A percentile compares a stretch with the other conserved stretches of the same genome.
Conservation (phyloP, 805 yeast species). For the Wickerhamiella australiensis region DNA sequence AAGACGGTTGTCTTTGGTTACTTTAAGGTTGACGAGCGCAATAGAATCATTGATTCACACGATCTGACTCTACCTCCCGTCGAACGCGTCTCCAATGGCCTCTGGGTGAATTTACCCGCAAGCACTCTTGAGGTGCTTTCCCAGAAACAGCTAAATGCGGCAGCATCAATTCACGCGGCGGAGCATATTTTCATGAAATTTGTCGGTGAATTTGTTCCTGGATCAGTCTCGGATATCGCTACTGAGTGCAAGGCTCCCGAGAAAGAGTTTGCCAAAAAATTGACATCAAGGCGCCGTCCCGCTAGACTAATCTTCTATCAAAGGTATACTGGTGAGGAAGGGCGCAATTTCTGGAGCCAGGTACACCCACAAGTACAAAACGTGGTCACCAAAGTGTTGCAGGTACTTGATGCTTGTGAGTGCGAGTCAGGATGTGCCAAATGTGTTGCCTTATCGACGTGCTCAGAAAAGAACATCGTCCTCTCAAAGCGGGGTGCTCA, state of each 20-base stretch:
- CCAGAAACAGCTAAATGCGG: slow-evolving; percentile 48
- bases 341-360: slow-evolving; percentile 64
- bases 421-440: slow-evolving; percentile 60
- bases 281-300: slow-evolving; percentile 64
- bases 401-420: slow-evolving; percentile 49
- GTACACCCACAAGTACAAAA: slow-evolving; percentile 69
- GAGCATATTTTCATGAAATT: slow-evolving; percentile 80
- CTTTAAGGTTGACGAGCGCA: slow-evolving; percentile 67
- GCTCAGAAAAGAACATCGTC: slow-evolving; percentile 72
- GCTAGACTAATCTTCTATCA: slow-evolving; percentile 79
- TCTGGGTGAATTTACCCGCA: slow-evolving; percentile 81
- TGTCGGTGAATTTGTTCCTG: slow-evolving; percentile 58
- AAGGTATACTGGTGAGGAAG: slow-evolving; percentile 56
- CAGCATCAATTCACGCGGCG: slow-evolving; percentile 95
- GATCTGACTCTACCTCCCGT: slow-evolving; percentile 87
- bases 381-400: slow-evolving; percentile 47
- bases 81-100: slow-evolving; percentile 54
- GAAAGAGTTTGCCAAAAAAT: slow-evolving; percentile 76
- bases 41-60: slow-evolving; percentile 80
- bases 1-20: slow-evolving; percentile 82
- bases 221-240: slow-evolving; percentile 54
- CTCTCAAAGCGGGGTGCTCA: slow-evolving; percentile 78
- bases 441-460: slow-evolving; percentile 73
- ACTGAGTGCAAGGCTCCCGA: slow-evolving; percentile 98
- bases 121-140: slow-evolving; percentile 48